Evolutionary conservation across 306 rosid species (phyloP).

Genomic region (Corylus avellana): DNA sequence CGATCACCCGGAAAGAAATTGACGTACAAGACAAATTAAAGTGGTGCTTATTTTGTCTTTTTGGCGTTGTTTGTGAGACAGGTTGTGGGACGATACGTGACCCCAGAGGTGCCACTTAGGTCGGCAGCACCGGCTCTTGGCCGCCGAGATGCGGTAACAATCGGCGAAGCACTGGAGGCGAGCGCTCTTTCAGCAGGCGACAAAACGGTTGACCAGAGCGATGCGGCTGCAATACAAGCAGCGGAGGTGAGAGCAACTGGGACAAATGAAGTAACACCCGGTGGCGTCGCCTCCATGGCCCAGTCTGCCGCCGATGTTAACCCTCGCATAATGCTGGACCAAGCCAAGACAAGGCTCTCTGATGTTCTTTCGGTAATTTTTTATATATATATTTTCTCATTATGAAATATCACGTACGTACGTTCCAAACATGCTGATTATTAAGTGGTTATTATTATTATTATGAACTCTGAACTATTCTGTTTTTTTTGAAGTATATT

Average conservation of each 20-base stretch:
- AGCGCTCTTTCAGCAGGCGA: conserved; percentile 33
- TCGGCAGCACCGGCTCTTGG: conserved; percentile 34
- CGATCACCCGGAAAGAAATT: too few relatives aligned
- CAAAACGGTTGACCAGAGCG: conserved; percentile 51
- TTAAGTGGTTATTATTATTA: too few relatives aligned
- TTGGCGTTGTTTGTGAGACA: background rate
- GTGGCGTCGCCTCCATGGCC: conserved; percentile 46
- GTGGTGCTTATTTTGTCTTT: too few relatives aligned
- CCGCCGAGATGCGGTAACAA: conserved; percentile 39
- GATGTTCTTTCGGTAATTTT: conserved; percentile 43
- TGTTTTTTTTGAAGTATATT: too few relatives aligned
- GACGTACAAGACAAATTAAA: too few relatives aligned
- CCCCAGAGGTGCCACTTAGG: conserved; percentile 40
- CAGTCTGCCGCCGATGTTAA: conserved; percentile 50
- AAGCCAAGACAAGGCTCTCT: conserved; percentile 35
- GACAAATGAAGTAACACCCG: conserved; percentile 3
- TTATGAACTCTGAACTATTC: too few relatives aligned
- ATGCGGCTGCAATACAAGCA: conserved; percentile 53
- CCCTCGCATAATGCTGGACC: conserved; percentile 17
- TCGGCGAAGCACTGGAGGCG: conserved; percentile 69
- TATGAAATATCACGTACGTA: too few relatives aligned
- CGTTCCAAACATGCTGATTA: too few relatives aligned
- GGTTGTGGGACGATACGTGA: conserved; percentile 53
- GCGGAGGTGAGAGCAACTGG: conserved; percentile 52
- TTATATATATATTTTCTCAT: background rate